These are phyloP conservation scores for Sordaria brevicollis DNA, from an alignment of 495 filamentous ascomycete species.

Conservation along the genomic window DNA sequence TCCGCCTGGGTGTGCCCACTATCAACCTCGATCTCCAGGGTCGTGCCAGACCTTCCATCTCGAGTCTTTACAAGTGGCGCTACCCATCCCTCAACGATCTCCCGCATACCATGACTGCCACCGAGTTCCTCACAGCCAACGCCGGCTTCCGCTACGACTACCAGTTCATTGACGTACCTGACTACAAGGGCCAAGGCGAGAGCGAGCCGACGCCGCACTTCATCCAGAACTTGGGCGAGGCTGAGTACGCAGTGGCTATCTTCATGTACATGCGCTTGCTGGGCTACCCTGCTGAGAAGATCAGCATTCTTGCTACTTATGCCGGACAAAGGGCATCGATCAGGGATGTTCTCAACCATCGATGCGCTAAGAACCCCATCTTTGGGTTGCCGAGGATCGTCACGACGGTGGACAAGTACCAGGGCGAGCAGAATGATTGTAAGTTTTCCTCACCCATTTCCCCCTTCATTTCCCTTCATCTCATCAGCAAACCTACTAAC, in stretches of 20 bases:
- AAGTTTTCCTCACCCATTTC: constrained; percentile 27
- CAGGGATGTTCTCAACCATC: constrained; percentile 74
- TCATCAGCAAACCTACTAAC: not conserved
- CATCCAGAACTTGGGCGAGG: constrained; percentile 93
- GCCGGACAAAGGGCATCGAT: constrained; percentile 91
- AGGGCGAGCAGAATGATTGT: constrained; percentile 99
- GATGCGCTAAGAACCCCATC: constrained; percentile 70
- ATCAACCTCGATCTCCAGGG: constrained; percentile 91
- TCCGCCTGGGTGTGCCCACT: constrained; percentile 80
- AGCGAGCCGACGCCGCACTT: constrained; percentile 90
- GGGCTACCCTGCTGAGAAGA: constrained; percentile 85
- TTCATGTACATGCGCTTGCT: constrained; percentile 97
- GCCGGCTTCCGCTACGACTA: constrained; percentile 88
- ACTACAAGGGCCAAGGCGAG: constrained; percentile 89
- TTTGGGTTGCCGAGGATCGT: constrained; percentile 90
- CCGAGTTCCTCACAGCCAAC: constrained; percentile 76
- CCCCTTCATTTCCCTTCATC: not conserved
- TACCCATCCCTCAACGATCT: constrained; percentile 76
- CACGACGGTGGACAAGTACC: constrained; percentile 94
- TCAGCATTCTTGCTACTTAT: constrained; percentile 87
- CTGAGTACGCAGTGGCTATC: constrained; percentile 90
- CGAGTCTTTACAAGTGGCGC: constrained; percentile 87
- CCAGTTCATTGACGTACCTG: constrained; percentile 92
- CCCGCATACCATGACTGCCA: constrained; percentile 52
- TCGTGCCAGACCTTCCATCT: constrained; percentile 74